Evolutionary conservation across 1,284 basidiomycete genomes (phyloP), one percentile per base, ranked within the genome.

Genomic region (Irpex rosettiformis): DNA sequence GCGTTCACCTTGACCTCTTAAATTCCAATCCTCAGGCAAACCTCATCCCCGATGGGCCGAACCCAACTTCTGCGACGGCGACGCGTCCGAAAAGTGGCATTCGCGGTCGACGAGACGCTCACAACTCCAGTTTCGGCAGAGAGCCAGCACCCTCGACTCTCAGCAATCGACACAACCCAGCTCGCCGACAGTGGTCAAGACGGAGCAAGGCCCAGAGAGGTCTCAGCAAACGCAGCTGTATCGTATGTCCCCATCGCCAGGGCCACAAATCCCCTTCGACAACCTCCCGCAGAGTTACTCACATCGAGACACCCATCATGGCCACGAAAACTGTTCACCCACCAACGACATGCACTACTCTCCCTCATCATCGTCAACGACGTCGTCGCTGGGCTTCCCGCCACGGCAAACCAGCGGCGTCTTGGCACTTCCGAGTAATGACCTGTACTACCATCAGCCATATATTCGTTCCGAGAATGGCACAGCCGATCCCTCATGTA

Each of bases 41-140:
- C 89, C 89, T 16, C 88, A 91, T 68, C 89, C 89, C 56, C 84
- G 87, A 47, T 91, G 89, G 89, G 89, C 89, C 8, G 89, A 90
- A 64, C 81, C 79, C 65, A 85, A 78, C 73, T 88, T 88, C 71
- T 83, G 86, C 60, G 86, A 91, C 63, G 87, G 87, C 22, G 88
- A 91, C 70, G 83, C 86, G 2, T 85, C 83, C 64, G 89, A 91
- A 72, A 87, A 89, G 69, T 91, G 88, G 88, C 88, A 91, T 70
- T 90, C 89, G n/a, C 82, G 88, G 52, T 88, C 88, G 2, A 81
- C 85, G n/a, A 88, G 89, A 69, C 72, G 73, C 1, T 62, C 67
- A 0, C 68, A 68, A 57, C 54, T 64, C 54, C 68, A 66, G 33
- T 66, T 69, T 55, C 70, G 68, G 55, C 67, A 70, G 62, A 45